Conservation (phyloP, 2,329 filamentous ascomycete species). For the Colletotrichum salicis region DNA sequence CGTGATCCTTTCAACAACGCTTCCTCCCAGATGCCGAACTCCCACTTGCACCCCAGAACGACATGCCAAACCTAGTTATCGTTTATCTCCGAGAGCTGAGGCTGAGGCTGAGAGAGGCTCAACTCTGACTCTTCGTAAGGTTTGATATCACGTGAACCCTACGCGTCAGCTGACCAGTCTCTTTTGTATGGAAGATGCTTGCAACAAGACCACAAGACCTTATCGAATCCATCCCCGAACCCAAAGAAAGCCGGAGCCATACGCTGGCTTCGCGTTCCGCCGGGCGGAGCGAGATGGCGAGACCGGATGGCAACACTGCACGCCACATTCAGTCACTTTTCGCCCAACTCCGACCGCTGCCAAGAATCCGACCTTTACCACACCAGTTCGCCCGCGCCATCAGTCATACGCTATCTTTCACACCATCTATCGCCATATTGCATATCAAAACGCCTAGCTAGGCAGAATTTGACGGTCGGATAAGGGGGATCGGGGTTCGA, state of each 20-base stretch:
- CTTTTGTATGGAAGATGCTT: background rate
- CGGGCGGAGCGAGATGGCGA: constrained; percentile 32
- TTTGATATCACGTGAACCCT: constrained; percentile 32
- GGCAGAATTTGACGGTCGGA: background rate
- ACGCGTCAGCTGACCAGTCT: constrained; percentile 28
- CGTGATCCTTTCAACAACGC: background rate
- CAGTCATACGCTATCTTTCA: background rate
- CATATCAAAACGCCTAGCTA: background rate
- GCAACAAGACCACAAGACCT: background rate
- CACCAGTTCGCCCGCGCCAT: background rate
- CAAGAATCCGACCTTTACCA: constrained; percentile 1
- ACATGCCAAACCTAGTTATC: constrained; percentile 6
- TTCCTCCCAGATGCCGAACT: background rate
- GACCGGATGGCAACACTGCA: constrained; percentile 18
- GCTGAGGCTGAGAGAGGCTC: background rate
- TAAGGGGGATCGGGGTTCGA: background rate
- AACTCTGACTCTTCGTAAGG: constrained; percentile 2
- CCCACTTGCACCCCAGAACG: background rate
- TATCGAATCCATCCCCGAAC: background rate
- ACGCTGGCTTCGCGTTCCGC: constrained; percentile 14
- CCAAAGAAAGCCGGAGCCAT: background rate
- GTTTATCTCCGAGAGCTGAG: background rate
- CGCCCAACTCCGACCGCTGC: constrained; percentile 12
- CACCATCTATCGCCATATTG: background rate
- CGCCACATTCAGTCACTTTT: constrained; percentile 29